Conservation (phyloP, 1,284 basidiomycete genomes). For the Ustilago trichophora region DNA sequence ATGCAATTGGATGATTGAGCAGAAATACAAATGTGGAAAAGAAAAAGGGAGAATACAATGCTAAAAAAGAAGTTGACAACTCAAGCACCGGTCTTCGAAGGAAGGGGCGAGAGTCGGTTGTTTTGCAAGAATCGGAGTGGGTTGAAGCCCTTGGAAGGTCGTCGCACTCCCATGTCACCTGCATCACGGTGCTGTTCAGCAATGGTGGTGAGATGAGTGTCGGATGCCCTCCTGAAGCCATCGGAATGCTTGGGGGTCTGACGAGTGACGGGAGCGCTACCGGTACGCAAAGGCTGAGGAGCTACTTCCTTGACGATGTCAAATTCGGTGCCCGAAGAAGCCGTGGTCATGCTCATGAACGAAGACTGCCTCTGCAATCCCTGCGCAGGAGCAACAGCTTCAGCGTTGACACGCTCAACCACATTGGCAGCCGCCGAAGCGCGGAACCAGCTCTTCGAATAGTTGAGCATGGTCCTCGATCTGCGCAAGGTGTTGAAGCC, state of each 20-base stretch:
- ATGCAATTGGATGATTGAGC: conserved; percentile 16
- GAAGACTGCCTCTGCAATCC: conserved; percentile 5
- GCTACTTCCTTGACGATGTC: conserved; percentile 1
- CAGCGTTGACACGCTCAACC: conserved; percentile 27
- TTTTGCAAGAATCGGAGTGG: conserved; percentile 36
- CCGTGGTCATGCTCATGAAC: background rate
- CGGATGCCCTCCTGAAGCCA: conserved; percentile 24
- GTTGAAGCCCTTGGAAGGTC: conserved; percentile 22
- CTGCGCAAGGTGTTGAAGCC: conserved; percentile 32
- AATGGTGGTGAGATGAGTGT: conserved; percentile 31
- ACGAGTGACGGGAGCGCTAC: conserved; percentile 19
- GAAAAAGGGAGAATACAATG: background rate
- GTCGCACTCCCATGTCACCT: background rate
- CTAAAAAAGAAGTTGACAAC: background rate
- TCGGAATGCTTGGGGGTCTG: conserved; percentile 14
- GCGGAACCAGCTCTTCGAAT: conserved; percentile 37
- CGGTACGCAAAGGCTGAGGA: conserved; percentile 16
- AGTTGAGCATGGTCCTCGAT: conserved; percentile 48
- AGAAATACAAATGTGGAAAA: conserved; percentile 21
- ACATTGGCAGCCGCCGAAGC: conserved; percentile 29
- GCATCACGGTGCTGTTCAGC: conserved; percentile 14
- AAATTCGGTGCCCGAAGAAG: background rate
- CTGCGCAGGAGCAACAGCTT: conserved; percentile 8
- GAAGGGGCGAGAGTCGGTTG: conserved; percentile 42
- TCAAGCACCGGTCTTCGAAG: conserved; percentile 16